Evolutionary conservation across 1,139 yeast genomes (phyloP).

Genomic region (Pichia inconspicua): DNA sequence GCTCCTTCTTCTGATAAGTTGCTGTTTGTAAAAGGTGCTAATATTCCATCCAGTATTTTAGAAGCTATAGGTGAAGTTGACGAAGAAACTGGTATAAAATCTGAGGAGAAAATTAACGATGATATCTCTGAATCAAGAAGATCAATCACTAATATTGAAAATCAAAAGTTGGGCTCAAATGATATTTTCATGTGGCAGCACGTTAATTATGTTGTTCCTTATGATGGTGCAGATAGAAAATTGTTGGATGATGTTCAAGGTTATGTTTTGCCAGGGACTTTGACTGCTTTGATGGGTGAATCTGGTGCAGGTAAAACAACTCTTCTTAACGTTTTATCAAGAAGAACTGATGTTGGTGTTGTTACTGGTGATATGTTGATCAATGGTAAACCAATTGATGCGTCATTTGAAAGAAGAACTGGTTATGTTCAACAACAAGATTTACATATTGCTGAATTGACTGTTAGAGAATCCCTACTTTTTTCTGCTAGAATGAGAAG

Average conservation of each 20-base stretch:
- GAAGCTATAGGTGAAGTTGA: slow-evolving; percentile 5
- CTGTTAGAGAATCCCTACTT: slow-evolving; percentile 43
- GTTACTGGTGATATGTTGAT: slow-evolving; percentile 48
- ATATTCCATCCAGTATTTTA: slow-evolving; percentile 6
- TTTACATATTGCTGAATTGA: slow-evolving; percentile 41
- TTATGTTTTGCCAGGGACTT: slow-evolving; percentile 47
- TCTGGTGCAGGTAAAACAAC: slow-evolving; percentile 70
- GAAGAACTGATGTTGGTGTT: slow-evolving; percentile 41
- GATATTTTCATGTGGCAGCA: slow-evolving; percentile 42
- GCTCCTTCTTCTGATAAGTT: slow-evolving; percentile 19
- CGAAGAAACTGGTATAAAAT: neutral
- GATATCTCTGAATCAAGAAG: slow-evolving; percentile 9
- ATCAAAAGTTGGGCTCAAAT: slow-evolving; percentile 21
- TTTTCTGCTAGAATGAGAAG: slow-evolving; percentile 45
- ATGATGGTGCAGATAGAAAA: slow-evolving; percentile 32
- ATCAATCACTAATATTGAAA: slow-evolving; percentile 2
- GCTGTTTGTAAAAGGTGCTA: slow-evolving; percentile 18
- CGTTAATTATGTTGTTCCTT: slow-evolving; percentile 30
- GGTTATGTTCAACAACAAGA: slow-evolving; percentile 57
- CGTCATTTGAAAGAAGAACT: slow-evolving; percentile 42
- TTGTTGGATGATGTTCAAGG: slow-evolving; percentile 44
- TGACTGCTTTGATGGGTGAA: slow-evolving; percentile 60
- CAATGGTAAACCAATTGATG: slow-evolving; percentile 38
- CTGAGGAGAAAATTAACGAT: slow-evolving; percentile 31
- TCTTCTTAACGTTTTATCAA: slow-evolving; percentile 47